Evolutionary conservation across 176 grass and related monocot species (phyloP).

Genomic region (Coix lacrymajobi): DNA sequence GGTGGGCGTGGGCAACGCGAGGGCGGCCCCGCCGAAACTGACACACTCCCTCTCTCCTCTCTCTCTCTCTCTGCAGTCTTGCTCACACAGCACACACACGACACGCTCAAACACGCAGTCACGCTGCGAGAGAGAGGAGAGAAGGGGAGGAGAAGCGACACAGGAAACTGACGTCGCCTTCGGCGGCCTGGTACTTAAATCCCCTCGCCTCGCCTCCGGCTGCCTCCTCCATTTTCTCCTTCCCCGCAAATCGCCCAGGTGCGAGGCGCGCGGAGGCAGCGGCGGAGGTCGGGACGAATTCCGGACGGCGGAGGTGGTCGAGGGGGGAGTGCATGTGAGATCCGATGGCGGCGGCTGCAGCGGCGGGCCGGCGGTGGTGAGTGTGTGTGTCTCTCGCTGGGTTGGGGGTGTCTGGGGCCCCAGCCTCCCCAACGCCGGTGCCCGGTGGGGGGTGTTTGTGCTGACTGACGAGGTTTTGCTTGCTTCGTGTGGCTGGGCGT

Average conservation of each 20-base stretch:
- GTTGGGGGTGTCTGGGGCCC: not conserved
- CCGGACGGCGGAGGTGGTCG: not conserved
- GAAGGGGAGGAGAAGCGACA: not conserved
- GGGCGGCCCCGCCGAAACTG: slow-evolving; percentile 11
- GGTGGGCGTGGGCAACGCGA: slow-evolving; percentile 18
- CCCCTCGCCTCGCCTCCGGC: not conserved
- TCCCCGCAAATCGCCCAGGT: not conserved
- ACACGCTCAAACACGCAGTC: not conserved
- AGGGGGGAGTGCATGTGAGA: slow-evolving; percentile 15
- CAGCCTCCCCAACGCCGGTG: too few species aligned
- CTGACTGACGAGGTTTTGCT: slow-evolving; percentile 1
- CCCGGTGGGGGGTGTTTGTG: too few species aligned
- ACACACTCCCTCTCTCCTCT: not conserved
- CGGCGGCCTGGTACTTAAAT: slow-evolving; percentile 17
- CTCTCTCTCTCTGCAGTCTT: not conserved
- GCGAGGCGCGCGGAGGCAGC: not conserved
- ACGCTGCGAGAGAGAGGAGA: not conserved
- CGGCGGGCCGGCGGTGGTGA: not conserved
- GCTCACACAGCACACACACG: not conserved
- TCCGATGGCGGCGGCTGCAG: slow-evolving; percentile 5
- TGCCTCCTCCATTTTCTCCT: not conserved
- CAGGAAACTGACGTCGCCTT: slow-evolving; percentile 30
- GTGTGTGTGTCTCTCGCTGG: not conserved
- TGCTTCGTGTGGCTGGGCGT: not conserved
- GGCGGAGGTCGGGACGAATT: not conserved